A percentile compares a stretch with the other conserved stretches of the same genome.
Evolutionary conservation across 495 filamentous ascomycete genomes (phyloP).

Genomic region (Trichoderma orchidacearum): DNA sequence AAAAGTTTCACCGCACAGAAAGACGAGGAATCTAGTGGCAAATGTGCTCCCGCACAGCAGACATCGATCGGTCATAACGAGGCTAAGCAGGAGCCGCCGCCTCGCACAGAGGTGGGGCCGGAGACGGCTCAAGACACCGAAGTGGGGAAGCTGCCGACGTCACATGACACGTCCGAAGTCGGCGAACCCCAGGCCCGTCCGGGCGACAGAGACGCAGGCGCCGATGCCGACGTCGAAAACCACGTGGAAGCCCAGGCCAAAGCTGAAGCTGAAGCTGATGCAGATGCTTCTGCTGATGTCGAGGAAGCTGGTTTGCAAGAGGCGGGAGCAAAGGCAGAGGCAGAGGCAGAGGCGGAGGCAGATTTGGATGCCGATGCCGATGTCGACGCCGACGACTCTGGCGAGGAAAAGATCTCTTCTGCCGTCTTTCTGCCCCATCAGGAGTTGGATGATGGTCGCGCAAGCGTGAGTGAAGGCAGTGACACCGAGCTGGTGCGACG

Average conservation of each 20-base stretch:
- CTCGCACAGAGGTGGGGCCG: background rate
- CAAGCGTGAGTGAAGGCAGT: slow-evolving; percentile 4
- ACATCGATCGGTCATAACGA: slow-evolving; percentile 11
- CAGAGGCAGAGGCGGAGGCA: too few relatives aligned
- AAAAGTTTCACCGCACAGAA: background rate
- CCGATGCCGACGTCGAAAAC: slow-evolving; percentile 20
- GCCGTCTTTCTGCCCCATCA: slow-evolving; percentile 88
- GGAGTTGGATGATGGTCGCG: slow-evolving; percentile 35
- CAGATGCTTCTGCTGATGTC: background rate
- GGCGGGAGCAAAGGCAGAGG: too few relatives aligned
- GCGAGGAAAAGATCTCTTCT: slow-evolving; percentile 87
- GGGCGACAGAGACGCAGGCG: slow-evolving; percentile 79
- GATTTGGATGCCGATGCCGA: slow-evolving; percentile 18
- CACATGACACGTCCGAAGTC: slow-evolving; percentile 12
- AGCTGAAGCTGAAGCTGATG: background rate
- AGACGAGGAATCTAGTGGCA: background rate
- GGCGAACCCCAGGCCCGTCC: slow-evolving; percentile 43
- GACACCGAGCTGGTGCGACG: slow-evolving; percentile 6
- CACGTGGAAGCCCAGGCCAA: background rate
- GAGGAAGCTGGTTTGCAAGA: too few relatives aligned
- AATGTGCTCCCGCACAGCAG: background rate
- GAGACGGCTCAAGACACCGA: background rate
- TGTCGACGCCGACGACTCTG: slow-evolving; percentile 65
- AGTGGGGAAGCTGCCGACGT: background rate
- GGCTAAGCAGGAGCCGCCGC: background rate